Evolutionary conservation across 2,329 filamentous ascomycete species (phyloP).

Genomic region (Didymella glomerata): DNA sequence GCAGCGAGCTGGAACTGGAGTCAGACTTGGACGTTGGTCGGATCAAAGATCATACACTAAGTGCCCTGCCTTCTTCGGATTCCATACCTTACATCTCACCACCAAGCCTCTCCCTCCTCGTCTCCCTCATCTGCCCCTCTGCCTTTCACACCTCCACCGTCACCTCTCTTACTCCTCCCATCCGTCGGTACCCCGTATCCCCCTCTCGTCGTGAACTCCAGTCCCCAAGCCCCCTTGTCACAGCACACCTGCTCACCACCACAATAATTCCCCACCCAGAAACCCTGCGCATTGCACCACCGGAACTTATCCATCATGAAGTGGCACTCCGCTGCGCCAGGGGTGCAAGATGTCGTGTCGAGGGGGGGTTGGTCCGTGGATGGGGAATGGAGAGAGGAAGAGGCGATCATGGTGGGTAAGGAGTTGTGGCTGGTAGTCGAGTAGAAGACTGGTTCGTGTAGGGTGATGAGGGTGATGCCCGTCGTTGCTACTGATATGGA

Average conservation of each 20-base stretch:
- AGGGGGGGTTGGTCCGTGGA: neutral
- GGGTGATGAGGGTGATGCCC: neutral
- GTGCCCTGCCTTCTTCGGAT: neutral
- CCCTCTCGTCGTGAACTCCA: neutral
- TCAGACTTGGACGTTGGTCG: too few relatives aligned
- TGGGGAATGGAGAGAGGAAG: neutral
- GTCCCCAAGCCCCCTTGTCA: neutral
- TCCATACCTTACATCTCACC: neutral
- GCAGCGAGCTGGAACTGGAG: conserved; percentile 1
- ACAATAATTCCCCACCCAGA: neutral
- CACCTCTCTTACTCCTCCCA: neutral
- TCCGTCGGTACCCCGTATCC: neutral
- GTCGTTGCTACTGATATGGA: neutral
- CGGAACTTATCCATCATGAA: neutral
- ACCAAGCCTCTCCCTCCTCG: neutral
- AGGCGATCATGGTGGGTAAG: too few relatives aligned
- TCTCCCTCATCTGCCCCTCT: neutral
- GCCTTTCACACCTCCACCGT: neutral
- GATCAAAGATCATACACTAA: too few relatives aligned
- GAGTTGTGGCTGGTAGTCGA: too few relatives aligned
- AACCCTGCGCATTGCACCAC: neutral
- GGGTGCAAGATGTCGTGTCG: neutral
- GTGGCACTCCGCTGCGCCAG: neutral
- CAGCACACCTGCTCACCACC: neutral
- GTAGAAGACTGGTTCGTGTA: neutral